phyloP scores from a whole-genome alignment of 352 stramenopile species.

The Pythium graminicola region DNA sequence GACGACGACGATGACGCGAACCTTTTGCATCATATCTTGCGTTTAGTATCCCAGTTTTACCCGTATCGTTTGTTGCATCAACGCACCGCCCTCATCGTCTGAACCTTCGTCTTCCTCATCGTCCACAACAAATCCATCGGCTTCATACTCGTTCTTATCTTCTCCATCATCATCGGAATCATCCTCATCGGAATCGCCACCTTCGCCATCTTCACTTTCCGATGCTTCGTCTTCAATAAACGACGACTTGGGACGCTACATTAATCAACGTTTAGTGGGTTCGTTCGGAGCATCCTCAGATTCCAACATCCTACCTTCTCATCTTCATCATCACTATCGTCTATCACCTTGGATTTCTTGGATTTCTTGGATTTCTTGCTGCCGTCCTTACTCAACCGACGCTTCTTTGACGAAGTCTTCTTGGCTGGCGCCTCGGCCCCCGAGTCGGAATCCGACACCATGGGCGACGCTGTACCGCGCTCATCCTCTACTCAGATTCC shows the following conservation, averaged over 20 bases:
- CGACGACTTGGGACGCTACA: constrained; percentile 64
- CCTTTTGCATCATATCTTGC: constrained; percentile 21
- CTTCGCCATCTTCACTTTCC: constrained; percentile 69
- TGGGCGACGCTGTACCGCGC: constrained; percentile 63
- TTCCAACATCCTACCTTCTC: no score
- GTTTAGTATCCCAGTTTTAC: constrained; percentile 17
- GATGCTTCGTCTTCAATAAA: constrained; percentile 89
- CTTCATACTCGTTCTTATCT: constrained; percentile 86
- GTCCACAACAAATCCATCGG: constrained; percentile 85
- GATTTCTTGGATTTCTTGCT: constrained; percentile 51
- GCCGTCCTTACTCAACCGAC: constrained; percentile 52
- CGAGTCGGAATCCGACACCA: constrained; percentile 82
- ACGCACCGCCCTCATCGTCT: constrained; percentile 61
- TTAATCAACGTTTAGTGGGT: no score
- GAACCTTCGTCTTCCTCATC: constrained; percentile 73
- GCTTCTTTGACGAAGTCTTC: constrained; percentile 49
- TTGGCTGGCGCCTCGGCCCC: constrained; percentile 39
- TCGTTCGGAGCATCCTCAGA: no score
- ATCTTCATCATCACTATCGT: constrained; percentile 47
- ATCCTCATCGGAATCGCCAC: constrained; percentile 57
- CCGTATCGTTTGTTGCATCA: not conserved
- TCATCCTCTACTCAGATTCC: constrained; percentile 40
- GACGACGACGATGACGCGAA: constrained; percentile 54
- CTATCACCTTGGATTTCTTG: constrained; percentile 54
- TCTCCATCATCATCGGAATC: constrained; percentile 74